Conservation (phyloP, 2,329 filamentous ascomycete genomes). For the Aureobasidium zeae region DNA sequence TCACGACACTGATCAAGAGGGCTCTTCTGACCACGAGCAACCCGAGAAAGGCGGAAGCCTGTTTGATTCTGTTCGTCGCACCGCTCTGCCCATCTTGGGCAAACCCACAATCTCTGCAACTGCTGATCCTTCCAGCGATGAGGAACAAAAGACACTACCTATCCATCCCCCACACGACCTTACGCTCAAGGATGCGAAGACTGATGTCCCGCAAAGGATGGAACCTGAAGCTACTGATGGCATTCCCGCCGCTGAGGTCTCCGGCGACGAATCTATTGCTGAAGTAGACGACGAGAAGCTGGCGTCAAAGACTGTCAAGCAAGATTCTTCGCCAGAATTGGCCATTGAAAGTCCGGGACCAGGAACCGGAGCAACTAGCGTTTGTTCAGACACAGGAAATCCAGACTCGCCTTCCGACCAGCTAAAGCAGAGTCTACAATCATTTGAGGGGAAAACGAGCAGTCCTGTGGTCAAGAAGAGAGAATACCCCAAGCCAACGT, state of each 20-base stretch:
- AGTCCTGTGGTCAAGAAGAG: neutral
- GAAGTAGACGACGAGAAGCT: neutral
- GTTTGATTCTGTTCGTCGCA: neutral
- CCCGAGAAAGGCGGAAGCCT: neutral
- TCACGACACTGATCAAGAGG: too few relatives aligned
- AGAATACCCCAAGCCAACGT: neutral
- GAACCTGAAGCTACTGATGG: neutral
- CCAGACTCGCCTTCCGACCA: neutral
- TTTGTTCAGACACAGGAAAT: neutral
- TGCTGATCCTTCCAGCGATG: constrained; percentile 1
- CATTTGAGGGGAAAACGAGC: constrained; percentile 1
- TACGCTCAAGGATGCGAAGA: neutral
- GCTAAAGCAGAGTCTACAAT: neutral
- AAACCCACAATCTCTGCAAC: constrained; percentile 6
- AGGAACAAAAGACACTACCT: neutral
- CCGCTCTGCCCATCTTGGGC: neutral
- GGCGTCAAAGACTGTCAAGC: neutral
- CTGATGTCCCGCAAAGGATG: neutral
- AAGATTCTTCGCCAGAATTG: neutral
- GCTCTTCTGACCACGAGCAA: neutral
- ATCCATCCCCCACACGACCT: too few relatives aligned
- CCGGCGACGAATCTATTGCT: neutral
- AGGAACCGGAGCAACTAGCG: constrained; percentile 2
- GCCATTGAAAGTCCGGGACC: neutral
- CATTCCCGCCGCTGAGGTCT: neutral